These are phyloP conservation scores for Claviceps pusilla DNA, from an alignment of 2,329 filamentous ascomycete genomes.

Conservation along the genomic window DNA sequence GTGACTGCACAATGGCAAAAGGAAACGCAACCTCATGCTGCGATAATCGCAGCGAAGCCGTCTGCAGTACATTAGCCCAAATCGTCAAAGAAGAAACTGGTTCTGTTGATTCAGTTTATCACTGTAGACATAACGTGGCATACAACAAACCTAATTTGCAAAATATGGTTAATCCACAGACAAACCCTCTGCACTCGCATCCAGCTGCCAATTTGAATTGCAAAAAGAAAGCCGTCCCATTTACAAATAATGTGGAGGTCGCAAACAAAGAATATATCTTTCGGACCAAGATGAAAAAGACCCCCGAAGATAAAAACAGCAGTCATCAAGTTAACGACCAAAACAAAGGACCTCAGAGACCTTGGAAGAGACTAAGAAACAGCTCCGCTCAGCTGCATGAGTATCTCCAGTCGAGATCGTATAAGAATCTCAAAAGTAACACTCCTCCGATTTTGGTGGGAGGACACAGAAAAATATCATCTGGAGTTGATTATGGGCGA, in stretches of 20 bases:
- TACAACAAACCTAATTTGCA: conserved; percentile 12
- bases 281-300: conserved; percentile 31
- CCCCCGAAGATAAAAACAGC: conserved; percentile 27
- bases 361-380: conserved; percentile 14
- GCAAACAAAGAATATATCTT: conserved; percentile 9
- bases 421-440: conserved; percentile 29
- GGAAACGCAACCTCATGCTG: neutral
- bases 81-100: conserved; percentile 25
- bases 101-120: conserved; percentile 26
- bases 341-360: neutral
- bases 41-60: conserved; percentile 21
- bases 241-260: neutral
- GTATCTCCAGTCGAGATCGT: conserved; percentile 40
- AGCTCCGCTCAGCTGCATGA: conserved; percentile 35
- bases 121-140: conserved; percentile 20
- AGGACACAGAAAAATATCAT: conserved; percentile 37
- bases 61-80: conserved; percentile 19
- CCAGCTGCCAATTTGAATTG: conserved; percentile 16
- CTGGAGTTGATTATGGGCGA: conserved; percentile 38
- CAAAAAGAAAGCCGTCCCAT: neutral
- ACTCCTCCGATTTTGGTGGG: conserved; percentile 41
- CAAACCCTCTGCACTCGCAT: conserved; percentile 40
- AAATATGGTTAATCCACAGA: conserved; percentile 18
- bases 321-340: conserved; percentile 26
- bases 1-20: conserved; percentile 17